Conservation (phyloP, 768 basidiomycete genomes). For the Antrodiella citrinella region DNA sequence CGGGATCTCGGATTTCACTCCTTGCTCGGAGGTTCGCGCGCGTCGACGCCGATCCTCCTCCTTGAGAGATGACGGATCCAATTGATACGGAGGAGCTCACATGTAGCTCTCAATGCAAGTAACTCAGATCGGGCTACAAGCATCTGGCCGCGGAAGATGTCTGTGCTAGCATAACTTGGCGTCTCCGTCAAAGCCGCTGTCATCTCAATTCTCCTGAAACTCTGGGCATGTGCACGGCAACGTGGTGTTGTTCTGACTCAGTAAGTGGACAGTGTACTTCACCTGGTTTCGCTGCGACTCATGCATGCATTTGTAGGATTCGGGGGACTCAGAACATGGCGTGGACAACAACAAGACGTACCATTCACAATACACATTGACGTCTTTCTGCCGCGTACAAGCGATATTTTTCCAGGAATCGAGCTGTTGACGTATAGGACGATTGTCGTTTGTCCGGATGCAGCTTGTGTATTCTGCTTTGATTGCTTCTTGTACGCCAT, state of each 20-base stretch:
- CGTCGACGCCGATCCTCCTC: background rate
- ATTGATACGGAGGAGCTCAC: background rate
- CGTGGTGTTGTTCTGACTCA: background rate
- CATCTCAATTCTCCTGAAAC: too few species aligned
- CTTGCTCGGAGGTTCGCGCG: background rate
- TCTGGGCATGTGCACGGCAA: background rate
- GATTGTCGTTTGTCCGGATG: background rate
- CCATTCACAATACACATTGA: background rate
- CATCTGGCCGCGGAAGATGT: background rate
- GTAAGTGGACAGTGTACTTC: background rate
- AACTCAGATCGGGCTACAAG: background rate
- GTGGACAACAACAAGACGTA: background rate
- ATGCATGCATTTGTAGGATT: background rate
- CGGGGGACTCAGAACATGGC: background rate
- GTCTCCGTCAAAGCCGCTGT: background rate
- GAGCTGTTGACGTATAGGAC: background rate
- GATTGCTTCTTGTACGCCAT: background rate
- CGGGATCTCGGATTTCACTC: background rate
- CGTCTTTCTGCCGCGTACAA: background rate
- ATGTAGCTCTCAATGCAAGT: background rate
- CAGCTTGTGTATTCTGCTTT: background rate
- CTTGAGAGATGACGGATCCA: background rate
- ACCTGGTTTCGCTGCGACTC: background rate
- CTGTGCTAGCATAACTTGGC: background rate
- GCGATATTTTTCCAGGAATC: background rate